Evolutionary conservation across 2,329 filamentous ascomycete species (phyloP), one percentile per base, ranked within the genome.

Genomic region (Verticillium isaacii): DNA sequence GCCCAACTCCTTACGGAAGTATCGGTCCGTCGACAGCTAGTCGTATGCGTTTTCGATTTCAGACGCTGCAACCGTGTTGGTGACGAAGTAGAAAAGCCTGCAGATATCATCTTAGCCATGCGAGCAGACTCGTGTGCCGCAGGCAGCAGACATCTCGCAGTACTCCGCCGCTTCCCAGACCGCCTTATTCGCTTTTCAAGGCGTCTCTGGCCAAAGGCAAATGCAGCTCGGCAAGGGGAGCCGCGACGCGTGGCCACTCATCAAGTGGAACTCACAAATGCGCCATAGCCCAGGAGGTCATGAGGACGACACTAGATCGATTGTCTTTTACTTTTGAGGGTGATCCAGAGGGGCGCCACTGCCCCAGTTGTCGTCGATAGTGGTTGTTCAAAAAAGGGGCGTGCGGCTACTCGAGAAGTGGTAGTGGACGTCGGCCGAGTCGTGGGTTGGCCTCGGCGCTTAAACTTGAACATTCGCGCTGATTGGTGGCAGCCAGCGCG

Each of bases 81-180:
- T 65, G 64, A 65, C 39, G 60, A 59, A 37, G 32, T 55, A 14
- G 34, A 52, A 59, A 32, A 41, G 57, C 61, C 56, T 65, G 63
- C 63, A 65, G 64, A 61, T 64, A 45, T 61, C 60, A 64, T 61
- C 64, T 63, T 34, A 56, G 36, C 63, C 57, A 32, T 62, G 50
- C n/a, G 45, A 23, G 19, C 17, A 50, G 15, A n/a, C 14, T 12
- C 12, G 45, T 19, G 60, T 17, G 36, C 19, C 7, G 29, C 15
- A 32, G 39, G 32, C 29, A 36, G 34, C 34, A 61, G 23, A 29
- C 41, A 9, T 39, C 25, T 12, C 41, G 17, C 7, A 25, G 11
- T 32, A n/a, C 37, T 19, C 36, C 25, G 25, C 8, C 55, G 17
- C 23, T 25, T 32, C 6, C 9, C 29, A 56, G 55, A 56, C 29